A percentile compares a stretch with the other conserved stretches of the same genome.
Conservation (phyloP, 768 basidiomycete genomes). For the Podaxis rugospora region DNA sequence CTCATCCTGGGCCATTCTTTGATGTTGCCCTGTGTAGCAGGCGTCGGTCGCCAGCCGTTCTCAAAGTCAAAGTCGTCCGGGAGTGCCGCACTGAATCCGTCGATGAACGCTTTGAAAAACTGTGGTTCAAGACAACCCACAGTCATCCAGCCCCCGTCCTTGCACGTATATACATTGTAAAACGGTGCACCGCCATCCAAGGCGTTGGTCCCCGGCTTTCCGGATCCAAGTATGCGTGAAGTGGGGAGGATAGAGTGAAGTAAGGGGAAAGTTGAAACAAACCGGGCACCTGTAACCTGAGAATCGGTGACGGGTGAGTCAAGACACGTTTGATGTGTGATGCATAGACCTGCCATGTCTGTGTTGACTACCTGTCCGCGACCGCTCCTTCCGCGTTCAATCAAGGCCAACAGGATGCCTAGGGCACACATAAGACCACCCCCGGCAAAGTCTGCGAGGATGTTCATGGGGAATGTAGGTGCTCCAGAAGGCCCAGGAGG, state of each 20-base stretch:
- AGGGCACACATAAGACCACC: slow-evolving; percentile 70
- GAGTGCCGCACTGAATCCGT: slow-evolving; percentile 46
- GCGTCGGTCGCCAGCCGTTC: slow-evolving; percentile 52
- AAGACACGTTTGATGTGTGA: background rate
- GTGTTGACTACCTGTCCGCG: slow-evolving; percentile 70
- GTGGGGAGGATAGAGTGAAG: slow-evolving; percentile 35
- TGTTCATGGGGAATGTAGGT: slow-evolving; percentile 69
- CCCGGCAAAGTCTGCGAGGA: slow-evolving; percentile 81
- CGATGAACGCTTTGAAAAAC: slow-evolving; percentile 63
- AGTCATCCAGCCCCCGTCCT: slow-evolving; percentile 71
- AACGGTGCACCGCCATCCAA: slow-evolving; percentile 80
- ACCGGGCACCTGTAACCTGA: slow-evolving; percentile 77
- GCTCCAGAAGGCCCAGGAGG: slow-evolving; percentile 60
- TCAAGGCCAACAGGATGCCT: slow-evolving; percentile 70
- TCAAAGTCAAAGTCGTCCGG: slow-evolving; percentile 37
- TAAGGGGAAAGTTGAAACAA: slow-evolving; percentile 70
- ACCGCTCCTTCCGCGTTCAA: slow-evolving; percentile 62
- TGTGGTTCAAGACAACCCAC: slow-evolving; percentile 73
- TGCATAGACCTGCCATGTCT: slow-evolving; percentile 58
- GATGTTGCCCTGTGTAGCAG: slow-evolving; percentile 37
- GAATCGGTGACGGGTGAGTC: background rate
- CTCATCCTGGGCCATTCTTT: slow-evolving; percentile 55
- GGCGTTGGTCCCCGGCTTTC: slow-evolving; percentile 49
- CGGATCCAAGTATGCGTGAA: slow-evolving; percentile 30
- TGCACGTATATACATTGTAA: slow-evolving; percentile 70